A percentile compares a stretch with the other conserved stretches of the same genome.
Evolutionary conservation across 805 yeast species (phyloP).

Genomic region (Wickerhamomyces hampshirensis): DNA sequence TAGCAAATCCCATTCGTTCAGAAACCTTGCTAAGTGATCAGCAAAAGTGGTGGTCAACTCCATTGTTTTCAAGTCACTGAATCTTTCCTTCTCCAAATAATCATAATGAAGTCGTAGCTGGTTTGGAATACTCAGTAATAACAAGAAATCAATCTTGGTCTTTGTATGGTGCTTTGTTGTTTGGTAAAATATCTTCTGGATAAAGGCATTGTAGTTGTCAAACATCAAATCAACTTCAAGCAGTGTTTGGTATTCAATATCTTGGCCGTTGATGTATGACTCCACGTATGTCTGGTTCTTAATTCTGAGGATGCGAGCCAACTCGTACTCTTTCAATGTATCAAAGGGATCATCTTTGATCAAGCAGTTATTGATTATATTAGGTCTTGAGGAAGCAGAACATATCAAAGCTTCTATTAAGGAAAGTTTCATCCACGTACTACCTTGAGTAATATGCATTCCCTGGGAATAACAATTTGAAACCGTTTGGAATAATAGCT

Average conservation of each 20-base stretch:
- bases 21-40: constrained; percentile 1
- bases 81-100: constrained; percentile 9
- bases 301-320: constrained; percentile 14
- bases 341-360: constrained; percentile 10
- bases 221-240: constrained; percentile 11
- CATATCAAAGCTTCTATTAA: constrained; percentile 18
- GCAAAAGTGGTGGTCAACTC: constrained; percentile 5
- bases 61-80: constrained; percentile 15
- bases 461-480: constrained; percentile 20
- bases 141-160: constrained; percentile 1
- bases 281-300: constrained; percentile 15
- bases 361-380: too few species aligned
- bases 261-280: constrained; percentile 5
- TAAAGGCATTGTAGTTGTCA: constrained; percentile 8
- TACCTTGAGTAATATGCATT: constrained; percentile 16
- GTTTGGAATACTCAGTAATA: constrained; percentile 8
- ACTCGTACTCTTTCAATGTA: constrained; percentile 17
- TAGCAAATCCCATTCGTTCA: too few species aligned
- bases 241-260: constrained; percentile 5
- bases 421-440: constrained; percentile 19
- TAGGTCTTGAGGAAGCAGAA: constrained; percentile 17
- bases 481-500: constrained; percentile 16
- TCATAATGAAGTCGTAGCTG: constrained; percentile 18
- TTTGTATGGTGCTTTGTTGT: not conserved
- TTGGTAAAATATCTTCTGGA: constrained; percentile 4